These are phyloP conservation scores for Saksenaea vasiformis DNA, from an alignment of 371 early-diverging fungal species.

Conservation along the genomic window DNA sequence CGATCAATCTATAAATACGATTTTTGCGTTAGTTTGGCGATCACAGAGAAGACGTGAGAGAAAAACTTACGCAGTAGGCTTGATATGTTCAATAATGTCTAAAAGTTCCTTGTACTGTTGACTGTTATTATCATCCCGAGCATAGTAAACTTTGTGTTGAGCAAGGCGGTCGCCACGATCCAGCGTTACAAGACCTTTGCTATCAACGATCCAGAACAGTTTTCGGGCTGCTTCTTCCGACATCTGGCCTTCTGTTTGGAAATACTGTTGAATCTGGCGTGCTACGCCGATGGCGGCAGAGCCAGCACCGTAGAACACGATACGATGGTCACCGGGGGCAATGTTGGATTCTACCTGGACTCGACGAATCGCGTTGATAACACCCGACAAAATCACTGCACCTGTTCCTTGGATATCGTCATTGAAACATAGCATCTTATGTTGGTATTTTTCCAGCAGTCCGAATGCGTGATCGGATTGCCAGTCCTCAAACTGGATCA, in stretches of 20 bases:
- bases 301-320: constrained; percentile 90
- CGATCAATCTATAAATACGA: constrained; percentile 63
- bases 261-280: constrained; percentile 78
- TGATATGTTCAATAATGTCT: constrained; percentile 74
- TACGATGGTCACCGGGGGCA: constrained; percentile 70
- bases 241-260: constrained; percentile 66
- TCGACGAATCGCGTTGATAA: constrained; percentile 83
- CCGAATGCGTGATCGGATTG: constrained; percentile 86
- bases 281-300: constrained; percentile 92
- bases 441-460: constrained; percentile 67
- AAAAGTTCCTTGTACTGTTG: constrained; percentile 67
- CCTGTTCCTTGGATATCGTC: constrained; percentile 79
- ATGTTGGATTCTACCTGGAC: constrained; percentile 55
- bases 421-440: constrained; percentile 76
- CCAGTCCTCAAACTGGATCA: constrained; percentile 95
- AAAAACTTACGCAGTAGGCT: constrained; percentile 61
- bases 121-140: constrained; percentile 77
- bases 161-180: constrained; percentile 89
- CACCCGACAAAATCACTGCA: constrained; percentile 88
- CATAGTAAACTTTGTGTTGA: constrained; percentile 81
- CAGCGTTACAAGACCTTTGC: constrained; percentile 78
- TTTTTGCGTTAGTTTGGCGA: constrained; percentile 3
- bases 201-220: constrained; percentile 88
- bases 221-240: constrained; percentile 72
- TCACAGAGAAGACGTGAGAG: background rate